Conservation (phyloP, 1,139 yeast species). For the Geotrichum phurueaensis region DNA sequence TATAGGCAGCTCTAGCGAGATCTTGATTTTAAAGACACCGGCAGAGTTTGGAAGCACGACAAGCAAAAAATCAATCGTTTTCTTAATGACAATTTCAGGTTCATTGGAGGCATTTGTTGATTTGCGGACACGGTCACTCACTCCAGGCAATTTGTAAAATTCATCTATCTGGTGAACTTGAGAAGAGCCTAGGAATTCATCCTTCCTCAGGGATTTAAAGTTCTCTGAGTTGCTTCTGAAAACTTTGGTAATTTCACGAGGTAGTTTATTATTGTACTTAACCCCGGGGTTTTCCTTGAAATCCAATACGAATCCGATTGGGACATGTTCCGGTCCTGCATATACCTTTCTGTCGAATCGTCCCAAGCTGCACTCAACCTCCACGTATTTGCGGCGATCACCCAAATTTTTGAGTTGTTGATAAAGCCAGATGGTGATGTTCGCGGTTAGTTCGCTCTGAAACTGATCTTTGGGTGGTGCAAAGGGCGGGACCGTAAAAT, state of each 20-base stretch:
- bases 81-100: neutral
- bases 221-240: neutral
- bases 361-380: constrained; percentile 7
- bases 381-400: constrained; percentile 1
- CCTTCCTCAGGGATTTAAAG: neutral
- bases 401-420: constrained; percentile 2
- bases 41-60: constrained; percentile 1
- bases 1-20: neutral
- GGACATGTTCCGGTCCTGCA: neutral
- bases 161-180: neutral
- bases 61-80: neutral
- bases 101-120: neutral
- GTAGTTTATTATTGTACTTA: neutral
- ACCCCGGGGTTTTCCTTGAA: neutral
- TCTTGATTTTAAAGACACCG: constrained; percentile 1
- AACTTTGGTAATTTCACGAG: neutral
- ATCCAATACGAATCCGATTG: neutral
- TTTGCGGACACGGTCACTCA: neutral
- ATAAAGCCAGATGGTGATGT: constrained; percentile 5
- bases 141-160: neutral
- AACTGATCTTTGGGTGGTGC: neutral
- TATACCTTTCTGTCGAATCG: neutral
- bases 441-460: constrained; percentile 2
- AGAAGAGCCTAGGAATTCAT: neutral
- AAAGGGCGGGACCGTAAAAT: neutral